A percentile compares a stretch with the other conserved stretches of the same genome.
Conservation (phyloP, 768 basidiomycete genomes). For the Xerocomellus chrysenteron region DNA sequence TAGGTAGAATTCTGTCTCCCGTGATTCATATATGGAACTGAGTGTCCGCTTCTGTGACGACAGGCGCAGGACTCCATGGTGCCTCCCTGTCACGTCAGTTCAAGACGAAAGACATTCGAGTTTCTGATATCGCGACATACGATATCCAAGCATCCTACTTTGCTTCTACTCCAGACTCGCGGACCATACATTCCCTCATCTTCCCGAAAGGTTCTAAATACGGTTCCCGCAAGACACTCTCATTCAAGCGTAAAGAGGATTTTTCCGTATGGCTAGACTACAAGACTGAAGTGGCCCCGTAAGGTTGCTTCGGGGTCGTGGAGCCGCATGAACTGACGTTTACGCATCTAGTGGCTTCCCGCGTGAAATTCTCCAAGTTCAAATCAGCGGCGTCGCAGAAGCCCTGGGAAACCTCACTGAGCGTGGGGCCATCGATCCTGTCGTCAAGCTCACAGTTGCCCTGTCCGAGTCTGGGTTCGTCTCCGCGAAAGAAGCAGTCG, state of each 20-base stretch:
- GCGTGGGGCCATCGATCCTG: slow-evolving; percentile 74
- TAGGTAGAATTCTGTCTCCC: slow-evolving; percentile 46
- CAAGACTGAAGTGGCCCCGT: slow-evolving; percentile 62
- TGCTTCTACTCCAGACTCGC: slow-evolving; percentile 51
- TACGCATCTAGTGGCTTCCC: slow-evolving; percentile 57
- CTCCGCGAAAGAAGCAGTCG: slow-evolving; percentile 74
- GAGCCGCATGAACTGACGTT: slow-evolving; percentile 2
- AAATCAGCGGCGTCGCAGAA: slow-evolving; percentile 69
- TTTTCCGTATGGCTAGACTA: slow-evolving; percentile 79
- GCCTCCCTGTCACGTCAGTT: slow-evolving; percentile 87
- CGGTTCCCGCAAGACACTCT: slow-evolving; percentile 82
- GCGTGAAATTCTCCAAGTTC: slow-evolving; percentile 68
- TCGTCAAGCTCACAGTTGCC: slow-evolving; percentile 80
- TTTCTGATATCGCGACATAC: slow-evolving; percentile 68
- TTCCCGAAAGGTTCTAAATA: slow-evolving; percentile 78
- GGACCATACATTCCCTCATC: slow-evolving; percentile 72
- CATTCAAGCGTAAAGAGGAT: slow-evolving; percentile 83
- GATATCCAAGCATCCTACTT: slow-evolving; percentile 81
- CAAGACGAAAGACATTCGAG: slow-evolving; percentile 91
- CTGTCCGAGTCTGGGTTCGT: slow-evolving; percentile 88
- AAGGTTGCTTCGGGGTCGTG: slow-evolving; percentile 27
- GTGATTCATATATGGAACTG: slow-evolving; percentile 1
- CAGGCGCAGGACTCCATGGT: slow-evolving; percentile 86
- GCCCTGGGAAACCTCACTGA: slow-evolving; percentile 84
- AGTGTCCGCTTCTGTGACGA: neutral